Conservation (phyloP, 2,329 filamentous ascomycete genomes). For the Fusarium decemcellulare region DNA sequence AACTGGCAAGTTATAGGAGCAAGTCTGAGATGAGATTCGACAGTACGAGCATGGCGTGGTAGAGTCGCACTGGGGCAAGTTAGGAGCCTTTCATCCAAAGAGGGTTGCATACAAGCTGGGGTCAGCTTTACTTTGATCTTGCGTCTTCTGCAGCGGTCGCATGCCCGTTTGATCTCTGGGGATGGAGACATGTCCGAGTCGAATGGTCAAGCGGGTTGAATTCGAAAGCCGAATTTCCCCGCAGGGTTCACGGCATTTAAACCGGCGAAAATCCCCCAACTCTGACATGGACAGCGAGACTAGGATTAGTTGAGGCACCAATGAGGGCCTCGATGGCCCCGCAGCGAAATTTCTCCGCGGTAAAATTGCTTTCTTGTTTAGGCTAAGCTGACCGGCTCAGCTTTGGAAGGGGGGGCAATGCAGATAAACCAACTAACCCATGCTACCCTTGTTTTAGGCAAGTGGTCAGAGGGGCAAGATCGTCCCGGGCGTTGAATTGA, state of each 20-base stretch:
- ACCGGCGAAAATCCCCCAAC: not conserved
- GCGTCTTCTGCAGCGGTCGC: not conserved
- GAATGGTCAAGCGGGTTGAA: not conserved
- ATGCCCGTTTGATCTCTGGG: not conserved
- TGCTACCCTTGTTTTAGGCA: not conserved
- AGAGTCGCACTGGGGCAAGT: not conserved
- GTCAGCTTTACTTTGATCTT: not conserved
- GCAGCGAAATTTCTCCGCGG: not conserved
- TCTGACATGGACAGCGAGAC: not conserved
- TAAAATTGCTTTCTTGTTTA: not conserved
- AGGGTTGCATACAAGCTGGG: not conserved
- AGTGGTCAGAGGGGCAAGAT: not conserved
- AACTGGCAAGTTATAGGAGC: not conserved
- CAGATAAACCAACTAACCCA: not conserved
- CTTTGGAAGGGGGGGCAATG: not conserved
- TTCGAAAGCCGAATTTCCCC: not conserved
- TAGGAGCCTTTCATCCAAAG: not conserved
- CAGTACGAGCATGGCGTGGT: not conserved
- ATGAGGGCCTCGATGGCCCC: not conserved
- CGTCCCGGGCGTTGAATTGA: too few relatives aligned
- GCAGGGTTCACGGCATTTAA: not conserved
- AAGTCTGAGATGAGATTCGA: not conserved
- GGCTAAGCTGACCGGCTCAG: not conserved
- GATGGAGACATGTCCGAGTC: not conserved
- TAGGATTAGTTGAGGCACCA: not conserved